Evolutionary conservation across 257 asterid genomes (phyloP).

Genomic region (Lycium ferocissimum): DNA sequence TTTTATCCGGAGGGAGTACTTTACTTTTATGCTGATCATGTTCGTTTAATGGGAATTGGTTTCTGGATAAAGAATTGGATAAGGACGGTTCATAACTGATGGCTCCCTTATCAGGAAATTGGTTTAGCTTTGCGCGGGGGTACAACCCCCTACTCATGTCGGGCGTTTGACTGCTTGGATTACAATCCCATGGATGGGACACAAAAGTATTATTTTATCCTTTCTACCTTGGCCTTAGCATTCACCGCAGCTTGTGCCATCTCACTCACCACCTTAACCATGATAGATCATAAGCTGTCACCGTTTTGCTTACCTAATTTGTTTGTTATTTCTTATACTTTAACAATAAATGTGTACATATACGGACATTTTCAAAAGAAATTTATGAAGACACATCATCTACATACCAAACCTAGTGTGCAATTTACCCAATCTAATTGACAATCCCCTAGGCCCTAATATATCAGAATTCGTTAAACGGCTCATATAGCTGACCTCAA

Average conservation of each 20-base stretch:
- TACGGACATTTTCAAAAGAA: not conserved
- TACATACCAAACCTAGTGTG: not conserved
- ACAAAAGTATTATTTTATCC: not conserved
- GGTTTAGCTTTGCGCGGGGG: not conserved
- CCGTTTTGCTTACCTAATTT: not conserved
- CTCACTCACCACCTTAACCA: constrained; percentile 20
- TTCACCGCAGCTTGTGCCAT: not conserved
- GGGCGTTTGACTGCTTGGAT: not conserved
- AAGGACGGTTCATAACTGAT: not conserved
- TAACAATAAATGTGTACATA: not conserved
- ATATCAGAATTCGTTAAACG: not conserved
- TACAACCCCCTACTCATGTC: not conserved
- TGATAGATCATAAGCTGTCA: not conserved
- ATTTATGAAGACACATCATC: not conserved
- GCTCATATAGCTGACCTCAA: not conserved
- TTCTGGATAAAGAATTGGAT: not conserved
- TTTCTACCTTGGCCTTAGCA: constrained; percentile 1
- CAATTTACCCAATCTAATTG: constrained; percentile 5
- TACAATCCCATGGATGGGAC: constrained; percentile 10
- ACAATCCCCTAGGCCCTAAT: not conserved
- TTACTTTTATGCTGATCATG: not conserved
- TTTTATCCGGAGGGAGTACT: no score
- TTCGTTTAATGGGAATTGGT: not conserved
- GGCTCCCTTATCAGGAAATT: not conserved
- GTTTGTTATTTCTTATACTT: not conserved